Conservation (phyloP, 192 early-diverging fungal species). For the Mortierella claussenii region DNA sequence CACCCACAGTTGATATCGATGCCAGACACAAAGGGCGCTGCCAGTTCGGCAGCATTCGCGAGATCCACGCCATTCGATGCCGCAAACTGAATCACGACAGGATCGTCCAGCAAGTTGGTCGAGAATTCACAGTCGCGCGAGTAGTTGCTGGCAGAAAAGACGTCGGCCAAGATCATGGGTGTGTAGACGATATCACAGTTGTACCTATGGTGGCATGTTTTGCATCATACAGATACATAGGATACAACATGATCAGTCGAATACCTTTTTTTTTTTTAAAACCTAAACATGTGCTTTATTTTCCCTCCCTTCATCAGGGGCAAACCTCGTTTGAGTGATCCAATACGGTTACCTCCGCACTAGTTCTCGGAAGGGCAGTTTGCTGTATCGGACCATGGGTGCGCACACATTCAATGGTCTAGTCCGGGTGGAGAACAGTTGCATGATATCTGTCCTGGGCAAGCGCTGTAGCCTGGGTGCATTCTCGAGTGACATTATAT, state of each 20-base stretch:
- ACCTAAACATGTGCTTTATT: no score
- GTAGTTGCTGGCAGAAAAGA: slow-evolving; percentile 86
- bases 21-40: slow-evolving; percentile 78
- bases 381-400: slow-evolving; percentile 98
- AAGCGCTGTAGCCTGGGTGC: background rate
- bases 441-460: slow-evolving; percentile 41
- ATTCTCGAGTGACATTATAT: no score
- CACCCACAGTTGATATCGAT: slow-evolving; percentile 95
- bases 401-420: slow-evolving; percentile 81
- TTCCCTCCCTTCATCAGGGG: no score
- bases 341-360: slow-evolving; percentile 71
- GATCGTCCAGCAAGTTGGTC: slow-evolving; percentile 82
- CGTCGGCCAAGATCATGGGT: slow-evolving; percentile 96
- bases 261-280: background rate
- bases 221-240: no score
- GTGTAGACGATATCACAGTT: slow-evolving; percentile 91
- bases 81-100: slow-evolving; percentile 95
- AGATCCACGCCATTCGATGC: slow-evolving; percentile 82
- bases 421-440: slow-evolving; percentile 34
- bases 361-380: slow-evolving; percentile 90
- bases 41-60: slow-evolving; percentile 86
- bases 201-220: slow-evolving; percentile 66
- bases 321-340: background rate
- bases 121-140: slow-evolving; percentile 86
- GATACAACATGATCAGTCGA: background rate